phyloP scores from a whole-genome alignment of 1,139 yeast species.

The Ogataea hybrid region DNA sequence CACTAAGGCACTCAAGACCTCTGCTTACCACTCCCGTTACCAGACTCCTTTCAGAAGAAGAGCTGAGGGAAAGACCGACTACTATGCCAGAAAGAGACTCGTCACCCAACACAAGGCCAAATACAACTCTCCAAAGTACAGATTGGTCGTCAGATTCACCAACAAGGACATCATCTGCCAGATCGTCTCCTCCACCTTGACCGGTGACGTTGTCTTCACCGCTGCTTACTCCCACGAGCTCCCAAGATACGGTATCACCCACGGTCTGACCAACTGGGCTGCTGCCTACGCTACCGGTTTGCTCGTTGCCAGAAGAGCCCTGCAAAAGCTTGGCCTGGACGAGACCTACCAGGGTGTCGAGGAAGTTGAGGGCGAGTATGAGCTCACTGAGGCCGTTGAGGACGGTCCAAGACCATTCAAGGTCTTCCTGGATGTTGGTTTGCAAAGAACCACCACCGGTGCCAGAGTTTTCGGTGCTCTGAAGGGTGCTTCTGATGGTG shows the following conservation, averaged over 20 bases:
- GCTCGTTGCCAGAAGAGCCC: slow-evolving; percentile 98
- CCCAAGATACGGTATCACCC: slow-evolving; percentile 96
- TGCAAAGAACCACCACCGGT: slow-evolving; percentile 99
- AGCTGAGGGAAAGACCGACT: slow-evolving; percentile 99
- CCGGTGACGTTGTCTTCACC: slow-evolving; percentile 94
- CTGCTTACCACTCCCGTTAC: slow-evolving; percentile 99
- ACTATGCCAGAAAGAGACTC: slow-evolving; percentile 99
- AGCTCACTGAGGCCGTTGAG: slow-evolving; percentile 98
- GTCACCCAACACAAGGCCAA: slow-evolving; percentile 99
- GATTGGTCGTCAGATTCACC: slow-evolving; percentile 99
- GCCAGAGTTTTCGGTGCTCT: slow-evolving; percentile 99
- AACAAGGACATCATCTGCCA: slow-evolving; percentile 99
- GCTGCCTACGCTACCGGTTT: slow-evolving; percentile 99
- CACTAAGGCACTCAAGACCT: slow-evolving; percentile 68
- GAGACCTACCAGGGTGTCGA: slow-evolving; percentile 99
- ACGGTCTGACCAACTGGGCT: slow-evolving; percentile 99
- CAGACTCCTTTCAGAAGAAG: slow-evolving; percentile 99
- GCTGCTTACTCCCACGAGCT: slow-evolving; percentile 99
- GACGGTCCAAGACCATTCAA: slow-evolving; percentile 99
- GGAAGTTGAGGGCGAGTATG: slow-evolving; percentile 99
- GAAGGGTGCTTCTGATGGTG: slow-evolving; percentile 99
- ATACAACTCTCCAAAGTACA: slow-evolving; percentile 99
- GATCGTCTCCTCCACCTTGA: slow-evolving; percentile 92
- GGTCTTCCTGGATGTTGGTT: slow-evolving; percentile 99
- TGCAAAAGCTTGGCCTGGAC: slow-evolving; percentile 96